These are phyloP conservation scores for Solanum paucissectum DNA, from an alignment of 257 asterid genomes.

Conservation along the genomic window DNA sequence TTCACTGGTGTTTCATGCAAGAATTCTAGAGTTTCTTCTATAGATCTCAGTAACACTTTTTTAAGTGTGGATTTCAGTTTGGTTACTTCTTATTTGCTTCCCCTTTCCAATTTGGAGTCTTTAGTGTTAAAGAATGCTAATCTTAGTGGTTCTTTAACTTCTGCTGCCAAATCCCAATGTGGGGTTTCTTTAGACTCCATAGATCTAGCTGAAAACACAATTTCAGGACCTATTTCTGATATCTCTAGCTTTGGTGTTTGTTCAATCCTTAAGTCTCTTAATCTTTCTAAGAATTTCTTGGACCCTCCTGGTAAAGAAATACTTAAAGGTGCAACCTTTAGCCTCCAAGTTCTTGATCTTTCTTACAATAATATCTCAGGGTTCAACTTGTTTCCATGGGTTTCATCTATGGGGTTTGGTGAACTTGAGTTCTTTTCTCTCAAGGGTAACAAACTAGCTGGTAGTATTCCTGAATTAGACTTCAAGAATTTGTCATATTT, in stretches of 20 bases:
- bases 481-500: conserved; percentile 39
- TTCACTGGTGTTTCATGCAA: conserved; percentile 59
- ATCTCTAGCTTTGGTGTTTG: conserved; percentile 42
- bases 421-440: conserved; percentile 45
- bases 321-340: neutral
- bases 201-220: conserved; percentile 72
- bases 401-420: conserved; percentile 35
- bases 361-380: conserved; percentile 76
- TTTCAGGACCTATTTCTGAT: conserved; percentile 63
- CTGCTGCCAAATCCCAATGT: conserved; percentile 37
- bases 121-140: conserved; percentile 49
- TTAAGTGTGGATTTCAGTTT: conserved; percentile 42
- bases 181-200: conserved; percentile 14
- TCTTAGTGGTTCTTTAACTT: conserved; percentile 47
- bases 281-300: conserved; percentile 57
- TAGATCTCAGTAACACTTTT: conserved; percentile 43
- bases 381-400: conserved; percentile 34
- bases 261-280: conserved; percentile 39
- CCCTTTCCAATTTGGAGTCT: conserved; percentile 40
- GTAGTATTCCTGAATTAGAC: conserved; percentile 26
- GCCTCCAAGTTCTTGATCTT: conserved; percentile 46
- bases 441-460: conserved; percentile 53
- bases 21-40: conserved; percentile 39
- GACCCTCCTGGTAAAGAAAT: conserved; percentile 29
- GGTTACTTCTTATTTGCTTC: conserved; percentile 33